Evolutionary conservation across 768 basidiomycete genomes (phyloP).

Genomic region (Floccularia luteovirens): DNA sequence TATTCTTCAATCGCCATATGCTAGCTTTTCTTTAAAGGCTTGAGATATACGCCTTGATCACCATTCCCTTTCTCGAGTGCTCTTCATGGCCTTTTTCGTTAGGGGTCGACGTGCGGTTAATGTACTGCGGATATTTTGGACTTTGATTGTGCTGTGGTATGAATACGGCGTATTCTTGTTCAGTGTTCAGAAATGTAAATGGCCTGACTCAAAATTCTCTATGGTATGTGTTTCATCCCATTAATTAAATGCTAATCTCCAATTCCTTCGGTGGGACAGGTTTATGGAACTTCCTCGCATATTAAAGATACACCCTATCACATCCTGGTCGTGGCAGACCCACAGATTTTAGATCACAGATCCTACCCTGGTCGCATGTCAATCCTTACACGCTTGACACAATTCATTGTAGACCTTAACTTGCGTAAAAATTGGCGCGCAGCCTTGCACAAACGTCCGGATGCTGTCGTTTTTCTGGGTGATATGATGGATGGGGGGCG

Average conservation of each 20-base stretch:
- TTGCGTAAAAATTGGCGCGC: slow-evolving; percentile 81
- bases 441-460: slow-evolving; percentile 49
- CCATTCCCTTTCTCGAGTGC: not conserved
- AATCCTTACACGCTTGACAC: slow-evolving; percentile 51
- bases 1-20: no score
- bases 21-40: no score
- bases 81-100: slow-evolving; percentile 14
- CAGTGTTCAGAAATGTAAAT: slow-evolving; percentile 41
- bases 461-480: slow-evolving; percentile 77
- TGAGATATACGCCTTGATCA: no score
- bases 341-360: slow-evolving; percentile 72
- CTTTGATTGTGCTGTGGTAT: slow-evolving; percentile 58
- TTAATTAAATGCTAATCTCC: not conserved
- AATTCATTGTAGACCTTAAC: slow-evolving; percentile 71
- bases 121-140: slow-evolving; percentile 50
- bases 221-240: slow-evolving; percentile 14
- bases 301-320: slow-evolving; percentile 28
- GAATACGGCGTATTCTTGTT: slow-evolving; percentile 55
- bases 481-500: slow-evolving; percentile 92
- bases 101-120: slow-evolving; percentile 30
- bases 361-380: slow-evolving; percentile 61
- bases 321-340: slow-evolving; percentile 82
- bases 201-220: slow-evolving; percentile 44
- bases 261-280: not conserved
- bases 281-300: not conserved